Evolutionary conservation across 805 yeast genomes (phyloP).

Genomic region (Candida manassasensis): DNA sequence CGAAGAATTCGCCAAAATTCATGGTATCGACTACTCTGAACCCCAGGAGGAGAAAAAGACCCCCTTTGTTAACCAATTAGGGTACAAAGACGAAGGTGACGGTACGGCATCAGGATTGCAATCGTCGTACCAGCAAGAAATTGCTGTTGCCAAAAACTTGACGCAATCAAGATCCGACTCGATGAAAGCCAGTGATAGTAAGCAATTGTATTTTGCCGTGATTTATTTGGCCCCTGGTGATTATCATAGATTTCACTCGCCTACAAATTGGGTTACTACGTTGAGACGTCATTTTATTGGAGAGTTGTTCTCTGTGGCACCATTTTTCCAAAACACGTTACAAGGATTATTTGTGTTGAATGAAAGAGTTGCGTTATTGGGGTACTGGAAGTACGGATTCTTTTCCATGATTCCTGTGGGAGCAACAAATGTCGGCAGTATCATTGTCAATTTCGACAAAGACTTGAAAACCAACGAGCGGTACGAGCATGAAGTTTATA

Average conservation of each 20-base stretch:
- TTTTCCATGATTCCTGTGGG: conserved; percentile 99
- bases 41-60: conserved; percentile 19
- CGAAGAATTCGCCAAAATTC: conserved; percentile 70
- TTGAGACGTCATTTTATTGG: conserved; percentile 94
- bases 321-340: conserved; percentile 85
- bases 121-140: conserved; percentile 30
- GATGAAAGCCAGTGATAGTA: conserved; percentile 34
- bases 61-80: conserved; percentile 43
- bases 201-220: conserved; percentile 77
- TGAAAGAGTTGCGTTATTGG: conserved; percentile 92
- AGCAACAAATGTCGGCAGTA: conserved; percentile 97
- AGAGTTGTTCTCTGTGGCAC: conserved; percentile 92
- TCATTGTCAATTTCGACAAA: conserved; percentile 85
- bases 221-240: conserved; percentile 98
- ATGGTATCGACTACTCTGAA: conserved; percentile 67
- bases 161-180: conserved; percentile 29
- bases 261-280: conserved; percentile 93
- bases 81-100: conserved; percentile 66
- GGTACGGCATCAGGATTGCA: conserved; percentile 38
- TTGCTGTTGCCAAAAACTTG: conserved; percentile 39
- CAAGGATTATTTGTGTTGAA: conserved; percentile 85
- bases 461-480: conserved; percentile 79
- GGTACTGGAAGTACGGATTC: conserved; percentile 95
- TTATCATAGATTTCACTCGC: conserved; percentile 95
- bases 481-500: conserved; percentile 46